Evolutionary conservation across 768 basidiomycete genomes (phyloP).

Genomic region (Auriscalpium vulgare): DNA sequence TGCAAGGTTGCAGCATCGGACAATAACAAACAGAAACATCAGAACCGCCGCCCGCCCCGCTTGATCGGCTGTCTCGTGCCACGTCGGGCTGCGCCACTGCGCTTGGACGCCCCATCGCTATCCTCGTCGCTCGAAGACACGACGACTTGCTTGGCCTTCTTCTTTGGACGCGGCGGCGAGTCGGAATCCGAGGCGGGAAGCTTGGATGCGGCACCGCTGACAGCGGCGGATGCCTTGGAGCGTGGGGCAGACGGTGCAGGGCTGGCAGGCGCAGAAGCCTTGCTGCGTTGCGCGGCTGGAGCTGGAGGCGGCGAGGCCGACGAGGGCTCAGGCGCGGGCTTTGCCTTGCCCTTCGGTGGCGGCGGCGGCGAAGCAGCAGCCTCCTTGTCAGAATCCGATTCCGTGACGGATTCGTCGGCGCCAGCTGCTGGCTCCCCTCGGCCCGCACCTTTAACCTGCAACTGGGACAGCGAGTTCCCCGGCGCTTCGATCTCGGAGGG

Average conservation of each 20-base stretch:
- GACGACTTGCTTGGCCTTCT: slow-evolving; percentile 32
- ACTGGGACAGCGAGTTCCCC: not conserved
- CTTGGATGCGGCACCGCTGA: not conserved
- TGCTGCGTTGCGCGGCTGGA: not conserved
- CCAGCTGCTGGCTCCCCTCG: not conserved
- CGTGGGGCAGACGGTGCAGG: not conserved
- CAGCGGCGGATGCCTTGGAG: not conserved
- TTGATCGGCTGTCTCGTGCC: slow-evolving; percentile 69
- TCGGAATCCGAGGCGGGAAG: slow-evolving; percentile 34
- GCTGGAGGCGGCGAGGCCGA: not conserved
- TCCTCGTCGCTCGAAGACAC: slow-evolving; percentile 38
- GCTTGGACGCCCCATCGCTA: slow-evolving; percentile 48
- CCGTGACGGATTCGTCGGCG: slow-evolving; percentile 38
- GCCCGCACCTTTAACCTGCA: not conserved
- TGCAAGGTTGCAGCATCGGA: not conserved
- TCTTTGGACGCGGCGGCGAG: slow-evolving; percentile 36
- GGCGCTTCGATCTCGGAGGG: not conserved
- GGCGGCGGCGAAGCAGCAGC: not conserved
- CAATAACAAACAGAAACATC: slow-evolving; percentile 16
- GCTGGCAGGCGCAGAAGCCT: slow-evolving; percentile 1
- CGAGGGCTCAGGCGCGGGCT: not conserved
- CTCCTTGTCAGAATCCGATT: slow-evolving; percentile 17
- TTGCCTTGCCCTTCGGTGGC: slow-evolving; percentile 3
- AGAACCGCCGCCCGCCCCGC: slow-evolving; percentile 70
- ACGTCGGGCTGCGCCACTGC: slow-evolving; percentile 33